Evolutionary conservation across 2,329 filamentous ascomycete genomes (phyloP).

Genomic region (Teratosphaeria destructans): DNA sequence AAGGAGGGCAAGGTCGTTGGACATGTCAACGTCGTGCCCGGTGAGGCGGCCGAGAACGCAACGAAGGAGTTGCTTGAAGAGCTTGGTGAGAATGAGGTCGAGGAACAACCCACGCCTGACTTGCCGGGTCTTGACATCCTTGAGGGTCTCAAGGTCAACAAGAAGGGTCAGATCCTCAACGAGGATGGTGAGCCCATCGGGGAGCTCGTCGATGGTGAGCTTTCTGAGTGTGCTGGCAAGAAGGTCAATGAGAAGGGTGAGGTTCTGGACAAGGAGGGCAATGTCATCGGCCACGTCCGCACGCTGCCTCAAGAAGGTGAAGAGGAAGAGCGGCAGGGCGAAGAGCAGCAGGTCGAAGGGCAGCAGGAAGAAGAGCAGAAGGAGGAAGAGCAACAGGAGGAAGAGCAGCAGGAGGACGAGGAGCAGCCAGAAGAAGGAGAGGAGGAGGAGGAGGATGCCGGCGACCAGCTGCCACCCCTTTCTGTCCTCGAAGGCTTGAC

Average conservation of each 20-base stretch:
- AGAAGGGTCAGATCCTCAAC: constrained; percentile 45
- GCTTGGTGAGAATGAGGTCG: constrained; percentile 26
- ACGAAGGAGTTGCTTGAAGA: constrained; percentile 40
- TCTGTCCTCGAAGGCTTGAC: constrained; percentile 40
- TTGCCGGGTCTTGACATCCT: constrained; percentile 38
- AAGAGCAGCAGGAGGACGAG: constrained; percentile 25
- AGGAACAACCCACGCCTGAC: constrained; percentile 17
- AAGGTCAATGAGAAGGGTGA: constrained; percentile 56
- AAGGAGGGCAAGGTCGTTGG: constrained; percentile 41
- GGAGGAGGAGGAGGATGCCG: constrained; percentile 21
- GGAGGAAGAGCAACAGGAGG: constrained; percentile 37
- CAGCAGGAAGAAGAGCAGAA: constrained; percentile 26
- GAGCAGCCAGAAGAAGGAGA: constrained; percentile 22
- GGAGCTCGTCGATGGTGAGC: constrained; percentile 46
- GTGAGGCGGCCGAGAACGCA: constrained; percentile 41
- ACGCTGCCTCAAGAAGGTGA: constrained; percentile 36
- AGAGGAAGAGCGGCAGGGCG: constrained; percentile 22
- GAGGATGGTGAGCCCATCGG: constrained; percentile 45
- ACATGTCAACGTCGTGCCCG: constrained; percentile 38
- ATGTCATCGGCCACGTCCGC: constrained; percentile 51
- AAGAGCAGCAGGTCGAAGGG: constrained; percentile 21
- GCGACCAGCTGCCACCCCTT: constrained; percentile 33
- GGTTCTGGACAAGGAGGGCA: constrained; percentile 53
- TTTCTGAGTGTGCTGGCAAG: constrained; percentile 53
- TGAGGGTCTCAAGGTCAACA: constrained; percentile 48